Base-by-base conservation (phyloP, 495 filamentous ascomycete genomes). In the Hapsidospora chrysogenum region DNA sequence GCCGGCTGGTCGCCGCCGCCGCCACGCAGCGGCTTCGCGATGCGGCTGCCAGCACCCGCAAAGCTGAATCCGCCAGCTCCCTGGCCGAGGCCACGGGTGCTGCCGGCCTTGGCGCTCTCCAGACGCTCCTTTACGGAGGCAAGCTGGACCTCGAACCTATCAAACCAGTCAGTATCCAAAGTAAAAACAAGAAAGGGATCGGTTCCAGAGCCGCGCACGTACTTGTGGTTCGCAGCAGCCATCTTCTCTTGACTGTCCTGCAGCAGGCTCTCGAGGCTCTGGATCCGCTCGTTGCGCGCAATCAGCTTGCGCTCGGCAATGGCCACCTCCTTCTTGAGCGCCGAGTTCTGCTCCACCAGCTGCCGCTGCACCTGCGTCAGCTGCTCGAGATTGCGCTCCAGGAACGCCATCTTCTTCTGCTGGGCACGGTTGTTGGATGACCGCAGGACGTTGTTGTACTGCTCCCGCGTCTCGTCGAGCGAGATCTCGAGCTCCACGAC, bases 381-480 rank as follows among this genome's bases (percentile, higher is more conserved):
- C 58, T 96, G 92, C 59, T 97, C 89, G 11, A 97, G 72, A 54
- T 97, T 97, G 50, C 89, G 79, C 60, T 97, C 92, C 29, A 97
- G 61, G 73, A 97, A 97, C 5, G 86, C 89, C 83, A 97, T 95
- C 70, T 96, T 97, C 76, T 97, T 97, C 57, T 96, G 89, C 59
- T 97, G 89, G 16, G 86, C 85, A 25, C 86, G 80, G 64, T 92
- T 95, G 66, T 96, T 96, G 36, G 83, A 92, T 14, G 81, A 81
- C 20, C 87, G 77, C 25, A 97, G 71, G 31, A 97, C 87, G 44
- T 92, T 92, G 63, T 96, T 95, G 58, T 97, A 97, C 57, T 96
- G 89, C 60, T 97, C 92, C 31, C 89, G 75, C 3, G 89, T 92
- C 60, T 93, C 85, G 48, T 97, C 89, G 20, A 97, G 64, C 17